Evolutionary conservation across 2,329 filamentous ascomycete genomes (phyloP), one percentile per base, ranked within the genome.

Genomic region (Penicillium paneum): DNA sequence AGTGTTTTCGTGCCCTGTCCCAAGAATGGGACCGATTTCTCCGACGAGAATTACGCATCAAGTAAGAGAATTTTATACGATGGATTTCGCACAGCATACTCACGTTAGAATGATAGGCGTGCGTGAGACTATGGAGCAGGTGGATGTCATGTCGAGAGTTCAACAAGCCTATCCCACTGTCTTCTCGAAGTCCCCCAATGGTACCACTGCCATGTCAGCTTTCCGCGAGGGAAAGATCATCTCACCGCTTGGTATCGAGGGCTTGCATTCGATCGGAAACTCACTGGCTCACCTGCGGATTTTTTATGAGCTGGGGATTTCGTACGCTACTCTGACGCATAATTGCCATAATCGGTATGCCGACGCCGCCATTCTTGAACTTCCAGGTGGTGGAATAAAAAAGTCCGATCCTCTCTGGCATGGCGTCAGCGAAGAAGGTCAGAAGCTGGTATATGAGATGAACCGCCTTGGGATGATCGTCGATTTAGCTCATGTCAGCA

Each of bases 401-500:
- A 78, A 67, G 39, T 67, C 71, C 13, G 64, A 68, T 36, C 68
- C 67, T 26, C 56, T 68, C 19, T 74, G 71, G 78, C 83, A 55
- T 71, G 93, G 93, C 2, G 79, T 97, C 1, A 93, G 88, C 55
- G 77, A 81, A 0, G 80, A 80, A 1, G 93, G 93, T 5, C 81
- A 83, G 48, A 70, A 79, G 12, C 75, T 97, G 0, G 79, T 97
- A 41, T 79, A 79, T 34, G 93, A 97, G 77, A 97, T 97, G 92
- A 97, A 97, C 71, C 83, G 93, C 3, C 78, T 97, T 2, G 93
- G 93, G 26, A 91, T 97, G 86, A 85, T 97, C n/a, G 89, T 97
- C 38, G 93, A 97, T 69, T 79, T 97, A 34, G 82, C 89, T 7
- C 93, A 97, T 71, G 84, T 86, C 24, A 81, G 88, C 64, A 82